Conservation (phyloP, 2,329 filamentous ascomycete genomes). For the Verticillium tricorpus region DNA sequence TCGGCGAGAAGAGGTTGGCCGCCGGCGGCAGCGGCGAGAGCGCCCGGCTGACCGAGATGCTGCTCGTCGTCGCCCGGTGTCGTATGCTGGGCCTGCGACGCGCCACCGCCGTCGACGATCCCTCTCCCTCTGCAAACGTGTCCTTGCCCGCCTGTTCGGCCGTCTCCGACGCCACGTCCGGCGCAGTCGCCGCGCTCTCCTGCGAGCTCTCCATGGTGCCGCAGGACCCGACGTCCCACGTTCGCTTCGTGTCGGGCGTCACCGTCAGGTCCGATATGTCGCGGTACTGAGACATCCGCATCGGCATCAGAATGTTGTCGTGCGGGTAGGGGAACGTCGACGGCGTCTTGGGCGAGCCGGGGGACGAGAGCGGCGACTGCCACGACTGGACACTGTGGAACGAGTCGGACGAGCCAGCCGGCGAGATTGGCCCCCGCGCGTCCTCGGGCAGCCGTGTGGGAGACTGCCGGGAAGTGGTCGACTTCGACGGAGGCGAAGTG, state of each 20-base stretch:
- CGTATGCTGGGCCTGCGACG: slow-evolving; percentile 37
- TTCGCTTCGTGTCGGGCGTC: slow-evolving; percentile 24
- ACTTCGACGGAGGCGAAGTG: slow-evolving; percentile 34
- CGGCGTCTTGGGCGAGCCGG: slow-evolving; percentile 33
- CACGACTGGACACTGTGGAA: slow-evolving; percentile 52
- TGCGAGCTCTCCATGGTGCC: slow-evolving; percentile 20
- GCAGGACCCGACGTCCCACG: slow-evolving; percentile 22
- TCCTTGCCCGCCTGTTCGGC: slow-evolving; percentile 2
- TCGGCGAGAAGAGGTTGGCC: slow-evolving; percentile 59
- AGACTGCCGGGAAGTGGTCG: slow-evolving; percentile 9
- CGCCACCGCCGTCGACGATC: slow-evolving; percentile 18
- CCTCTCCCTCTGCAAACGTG: slow-evolving; percentile 9
- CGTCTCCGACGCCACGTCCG: slow-evolving; percentile 10
- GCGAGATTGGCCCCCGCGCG: slow-evolving; percentile 30
- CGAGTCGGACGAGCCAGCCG: slow-evolving; percentile 44
- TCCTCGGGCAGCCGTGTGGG: slow-evolving; percentile 10
- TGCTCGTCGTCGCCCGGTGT: slow-evolving; percentile 49
- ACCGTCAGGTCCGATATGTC: slow-evolving; percentile 27
- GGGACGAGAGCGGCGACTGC: slow-evolving; percentile 44
- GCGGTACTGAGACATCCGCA: slow-evolving; percentile 21
- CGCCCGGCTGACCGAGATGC: slow-evolving; percentile 45
- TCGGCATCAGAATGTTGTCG: slow-evolving; percentile 32
- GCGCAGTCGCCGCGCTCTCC: slow-evolving; percentile 19
- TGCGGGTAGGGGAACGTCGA: slow-evolving; percentile 33
- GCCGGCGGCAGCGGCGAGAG: slow-evolving; percentile 65